A percentile compares a stretch with the other conserved stretches of the same genome.
Conservation (phyloP, 78 protist genomes). For the Dictyostelium capitatum region DNA sequence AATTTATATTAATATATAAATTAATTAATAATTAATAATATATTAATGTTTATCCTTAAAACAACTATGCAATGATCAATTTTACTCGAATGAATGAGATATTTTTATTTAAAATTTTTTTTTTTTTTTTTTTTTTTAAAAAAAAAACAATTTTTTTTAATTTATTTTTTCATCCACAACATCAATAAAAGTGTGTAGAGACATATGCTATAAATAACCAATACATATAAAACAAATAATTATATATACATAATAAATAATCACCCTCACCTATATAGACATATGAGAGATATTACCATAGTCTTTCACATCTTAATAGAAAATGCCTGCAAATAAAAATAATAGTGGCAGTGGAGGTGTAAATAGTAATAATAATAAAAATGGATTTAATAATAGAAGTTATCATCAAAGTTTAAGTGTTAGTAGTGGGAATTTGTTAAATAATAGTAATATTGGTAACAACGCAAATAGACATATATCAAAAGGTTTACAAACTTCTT, state of each 20-base stretch:
- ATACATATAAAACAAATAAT: not conserved
- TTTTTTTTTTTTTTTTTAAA: not conserved
- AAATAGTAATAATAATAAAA: not conserved
- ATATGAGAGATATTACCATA: too few relatives aligned
- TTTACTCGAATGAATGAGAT: not conserved
- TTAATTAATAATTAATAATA: too few relatives aligned
- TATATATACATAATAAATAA: not conserved
- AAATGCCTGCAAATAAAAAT: not conserved
- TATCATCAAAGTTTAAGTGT: not conserved
- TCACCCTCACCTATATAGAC: too few relatives aligned
- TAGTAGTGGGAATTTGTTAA: conserved; percentile 8
- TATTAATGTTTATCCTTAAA: too few relatives aligned
- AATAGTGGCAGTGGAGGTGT: not conserved
- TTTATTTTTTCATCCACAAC: not conserved
- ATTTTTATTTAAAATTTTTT: not conserved
- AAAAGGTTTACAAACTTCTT: conserved; percentile 3
- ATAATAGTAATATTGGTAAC: not conserved
- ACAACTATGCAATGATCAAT: too few relatives aligned
- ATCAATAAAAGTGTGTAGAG: not conserved
- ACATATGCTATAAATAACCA: not conserved
- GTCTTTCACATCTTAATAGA: too few relatives aligned
- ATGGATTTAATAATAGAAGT: not conserved
- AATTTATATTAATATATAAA: too few relatives aligned
- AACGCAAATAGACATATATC: conserved; percentile 6
- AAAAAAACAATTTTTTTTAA: not conserved